Evolutionary conservation across 2,329 filamentous ascomycete species (phyloP).

Genomic region (Dendrostoma leiphaemia): DNA sequence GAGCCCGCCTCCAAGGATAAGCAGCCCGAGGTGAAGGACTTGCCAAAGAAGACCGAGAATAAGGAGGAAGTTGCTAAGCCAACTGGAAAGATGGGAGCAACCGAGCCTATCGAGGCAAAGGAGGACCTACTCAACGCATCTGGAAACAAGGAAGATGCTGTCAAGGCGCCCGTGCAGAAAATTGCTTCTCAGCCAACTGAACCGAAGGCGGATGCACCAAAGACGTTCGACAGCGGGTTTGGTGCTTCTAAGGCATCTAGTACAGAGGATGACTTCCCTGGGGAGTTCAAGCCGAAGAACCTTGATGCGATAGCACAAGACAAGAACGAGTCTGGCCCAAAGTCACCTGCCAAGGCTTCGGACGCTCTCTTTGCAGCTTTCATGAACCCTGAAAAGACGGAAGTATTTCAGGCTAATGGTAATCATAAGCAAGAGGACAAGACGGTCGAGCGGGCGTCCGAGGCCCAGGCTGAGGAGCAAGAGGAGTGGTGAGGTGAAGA

Average conservation of each 20-base stretch:
- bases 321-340: background rate
- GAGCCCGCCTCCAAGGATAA: slow-evolving; percentile 7
- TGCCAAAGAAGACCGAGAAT: background rate
- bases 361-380: background rate
- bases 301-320: background rate
- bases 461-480: background rate
- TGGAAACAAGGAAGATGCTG: background rate
- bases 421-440: background rate
- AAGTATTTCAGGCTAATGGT: slow-evolving; percentile 7
- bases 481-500: slow-evolving; percentile 7
- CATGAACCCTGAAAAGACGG: slow-evolving; percentile 6
- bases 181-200: background rate
- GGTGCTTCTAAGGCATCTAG: background rate
- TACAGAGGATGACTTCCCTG: too few relatives aligned
- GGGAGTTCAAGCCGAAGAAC: too few relatives aligned
- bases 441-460: background rate
- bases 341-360: background rate
- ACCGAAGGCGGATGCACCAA: background rate
- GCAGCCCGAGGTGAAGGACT: background rate
- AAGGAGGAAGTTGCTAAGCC: background rate
- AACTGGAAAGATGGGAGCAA: background rate
- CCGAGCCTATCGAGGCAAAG: background rate
- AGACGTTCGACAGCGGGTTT: background rate
- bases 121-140: background rate
- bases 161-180: background rate